Conservation (phyloP, 2,329 filamentous ascomycete genomes). For the Xylaria sp. region DNA sequence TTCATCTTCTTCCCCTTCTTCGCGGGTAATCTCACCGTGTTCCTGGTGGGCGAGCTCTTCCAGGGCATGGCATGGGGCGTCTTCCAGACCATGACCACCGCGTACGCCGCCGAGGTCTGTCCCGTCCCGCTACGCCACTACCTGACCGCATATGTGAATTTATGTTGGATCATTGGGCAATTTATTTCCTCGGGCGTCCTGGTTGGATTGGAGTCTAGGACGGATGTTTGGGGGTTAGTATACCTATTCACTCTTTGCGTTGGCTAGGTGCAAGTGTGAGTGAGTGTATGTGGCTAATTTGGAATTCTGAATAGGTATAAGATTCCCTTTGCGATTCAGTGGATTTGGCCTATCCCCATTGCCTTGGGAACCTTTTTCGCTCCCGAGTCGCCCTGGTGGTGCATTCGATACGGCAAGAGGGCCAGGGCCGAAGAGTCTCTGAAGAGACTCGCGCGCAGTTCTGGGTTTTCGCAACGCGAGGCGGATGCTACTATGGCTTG, state of each 20-base stretch:
- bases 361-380: constrained; percentile 46
- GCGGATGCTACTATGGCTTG: constrained; percentile 46
- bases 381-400: constrained; percentile 49
- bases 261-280: too few relatives aligned
- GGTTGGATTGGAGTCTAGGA: constrained; percentile 41
- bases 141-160: constrained; percentile 46
- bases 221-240: constrained; percentile 47
- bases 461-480: constrained; percentile 47
- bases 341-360: constrained; percentile 48
- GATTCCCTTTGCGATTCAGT: constrained; percentile 48
- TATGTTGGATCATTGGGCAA: constrained; percentile 53
- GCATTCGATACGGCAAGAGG: constrained; percentile 41
- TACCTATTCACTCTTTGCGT: not conserved
- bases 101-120: constrained; percentile 47
- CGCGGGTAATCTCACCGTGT: constrained; percentile 49
- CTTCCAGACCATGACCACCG: constrained; percentile 48
- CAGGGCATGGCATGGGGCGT: constrained; percentile 54
- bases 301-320: constrained; percentile 41
- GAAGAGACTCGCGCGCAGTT: constrained; percentile 46
- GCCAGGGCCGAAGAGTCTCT: constrained; percentile 41
- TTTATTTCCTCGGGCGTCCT: constrained; percentile 52
- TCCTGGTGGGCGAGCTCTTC: constrained; percentile 54
- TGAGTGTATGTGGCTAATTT: not conserved
- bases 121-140: constrained; percentile 47
- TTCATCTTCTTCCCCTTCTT: constrained; percentile 58